phyloP scores from a whole-genome alignment of 257 asterid species.

The Salvia rosmarinus region DNA sequence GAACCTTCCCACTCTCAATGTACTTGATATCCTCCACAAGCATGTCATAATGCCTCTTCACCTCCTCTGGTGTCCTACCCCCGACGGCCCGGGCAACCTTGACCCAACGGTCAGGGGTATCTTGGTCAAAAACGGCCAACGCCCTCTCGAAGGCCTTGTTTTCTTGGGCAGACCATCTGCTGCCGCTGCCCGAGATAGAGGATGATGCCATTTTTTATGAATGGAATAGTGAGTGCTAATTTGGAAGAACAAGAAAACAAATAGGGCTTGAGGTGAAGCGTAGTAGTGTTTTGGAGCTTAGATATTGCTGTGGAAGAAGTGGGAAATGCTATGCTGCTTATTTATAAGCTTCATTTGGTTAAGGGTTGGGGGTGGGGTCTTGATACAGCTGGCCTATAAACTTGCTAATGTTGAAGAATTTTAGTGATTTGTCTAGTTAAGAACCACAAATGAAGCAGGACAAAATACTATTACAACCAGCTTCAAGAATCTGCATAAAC shows the following conservation, averaged over 20 bases:
- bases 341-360: constrained; percentile 40
- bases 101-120: constrained; percentile 83
- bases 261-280: background rate
- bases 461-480: constrained; percentile 26
- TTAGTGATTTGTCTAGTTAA: constrained; percentile 46
- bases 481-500: constrained; percentile 23
- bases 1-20: constrained; percentile 73
- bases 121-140: constrained; percentile 67
- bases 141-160: constrained; percentile 91
- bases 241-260: background rate
- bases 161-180: constrained; percentile 64
- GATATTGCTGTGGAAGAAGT: constrained; percentile 26
- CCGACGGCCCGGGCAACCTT: constrained; percentile 79
- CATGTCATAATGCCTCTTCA: constrained; percentile 69
- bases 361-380: constrained; percentile 30
- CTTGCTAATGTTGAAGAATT: constrained; percentile 43
- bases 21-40: constrained; percentile 61
- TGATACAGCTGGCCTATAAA: constrained; percentile 43
- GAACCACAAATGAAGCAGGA: constrained; percentile 59
- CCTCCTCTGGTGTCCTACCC: constrained; percentile 71
- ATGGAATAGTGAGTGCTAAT: background rate
- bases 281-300: background rate
- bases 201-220: constrained; percentile 47
- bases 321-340: constrained; percentile 34
- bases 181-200: constrained; percentile 40